phyloP scores from a whole-genome alignment of 345 rosid species.

The Heritiera littoralis region DNA sequence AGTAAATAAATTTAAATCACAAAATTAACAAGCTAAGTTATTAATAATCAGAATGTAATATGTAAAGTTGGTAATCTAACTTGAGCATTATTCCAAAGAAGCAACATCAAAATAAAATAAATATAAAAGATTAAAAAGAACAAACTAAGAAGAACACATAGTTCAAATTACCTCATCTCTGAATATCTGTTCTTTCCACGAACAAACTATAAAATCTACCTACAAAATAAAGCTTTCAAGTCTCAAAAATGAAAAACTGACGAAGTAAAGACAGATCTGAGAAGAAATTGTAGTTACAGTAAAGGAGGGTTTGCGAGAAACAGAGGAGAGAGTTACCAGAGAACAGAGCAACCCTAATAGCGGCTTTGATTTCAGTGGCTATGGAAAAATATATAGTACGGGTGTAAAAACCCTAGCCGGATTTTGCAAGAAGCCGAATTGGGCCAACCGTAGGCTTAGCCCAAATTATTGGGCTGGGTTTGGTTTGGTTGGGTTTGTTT shows the following conservation, averaged over 20 bases:
- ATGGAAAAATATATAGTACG: neutral
- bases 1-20: neutral
- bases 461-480: neutral
- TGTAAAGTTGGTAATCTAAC: no score
- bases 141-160: neutral
- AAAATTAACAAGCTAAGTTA: neutral
- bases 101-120: neutral
- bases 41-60: neutral
- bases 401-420: neutral
- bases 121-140: neutral
- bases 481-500: neutral
- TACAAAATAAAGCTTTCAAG: neutral
- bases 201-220: neutral
- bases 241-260: neutral
- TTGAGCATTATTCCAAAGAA: neutral
- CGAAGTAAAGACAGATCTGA: neutral
- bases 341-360: slow-evolving; percentile 6
- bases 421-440: neutral
- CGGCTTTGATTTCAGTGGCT: neutral
- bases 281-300: neutral
- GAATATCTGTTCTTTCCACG: slow-evolving; percentile 7
- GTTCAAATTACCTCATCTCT: slow-evolving; percentile 35
- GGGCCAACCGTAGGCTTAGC: neutral
- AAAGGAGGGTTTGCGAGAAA: neutral
- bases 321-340: neutral